Conservation (phyloP, 2,329 filamentous ascomycete species). For the Diaporthe caulivora region DNA sequence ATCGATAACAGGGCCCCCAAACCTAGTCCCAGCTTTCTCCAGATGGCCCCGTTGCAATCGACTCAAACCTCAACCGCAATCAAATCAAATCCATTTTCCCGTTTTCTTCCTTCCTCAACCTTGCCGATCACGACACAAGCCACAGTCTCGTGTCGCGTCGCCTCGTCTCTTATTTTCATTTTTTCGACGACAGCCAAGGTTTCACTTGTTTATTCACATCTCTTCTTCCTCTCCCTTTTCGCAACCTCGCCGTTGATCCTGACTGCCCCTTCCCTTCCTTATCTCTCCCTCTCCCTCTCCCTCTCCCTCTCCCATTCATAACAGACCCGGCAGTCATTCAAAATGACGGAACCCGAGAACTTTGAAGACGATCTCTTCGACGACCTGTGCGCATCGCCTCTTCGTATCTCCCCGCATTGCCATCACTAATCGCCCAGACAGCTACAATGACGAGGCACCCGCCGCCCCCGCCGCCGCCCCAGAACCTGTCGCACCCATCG, state of each 20-base stretch:
- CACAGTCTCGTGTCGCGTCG: neutral
- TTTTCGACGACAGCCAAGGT: conserved; percentile 6
- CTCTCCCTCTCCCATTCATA: neutral
- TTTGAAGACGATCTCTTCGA: conserved; percentile 92
- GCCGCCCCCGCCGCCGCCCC: conserved; percentile 47
- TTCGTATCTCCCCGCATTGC: neutral
- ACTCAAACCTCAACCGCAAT: conserved; percentile 22
- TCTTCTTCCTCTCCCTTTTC: conserved; percentile 5
- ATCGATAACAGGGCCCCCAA: conserved; percentile 20
- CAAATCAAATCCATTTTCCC: neutral
- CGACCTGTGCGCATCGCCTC: conserved; percentile 77
- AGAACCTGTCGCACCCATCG: conserved; percentile 45
- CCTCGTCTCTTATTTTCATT: conserved; percentile 9
- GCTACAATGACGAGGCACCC: conserved; percentile 75
- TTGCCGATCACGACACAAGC: neutral
- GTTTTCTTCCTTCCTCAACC: neutral
- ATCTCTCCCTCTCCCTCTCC: neutral
- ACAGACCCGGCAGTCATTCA: conserved; percentile 45
- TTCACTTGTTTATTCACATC: neutral
- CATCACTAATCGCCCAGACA: conserved; percentile 47
- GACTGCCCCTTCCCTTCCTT: conserved; percentile 3
- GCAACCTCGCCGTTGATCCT: neutral
- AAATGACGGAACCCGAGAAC: conserved; percentile 81
- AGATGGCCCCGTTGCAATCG: conserved; percentile 17
- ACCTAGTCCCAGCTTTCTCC: conserved; percentile 15